Base-by-base conservation (phyloP, 345 rosid species). In the Brassica incana region DNA sequence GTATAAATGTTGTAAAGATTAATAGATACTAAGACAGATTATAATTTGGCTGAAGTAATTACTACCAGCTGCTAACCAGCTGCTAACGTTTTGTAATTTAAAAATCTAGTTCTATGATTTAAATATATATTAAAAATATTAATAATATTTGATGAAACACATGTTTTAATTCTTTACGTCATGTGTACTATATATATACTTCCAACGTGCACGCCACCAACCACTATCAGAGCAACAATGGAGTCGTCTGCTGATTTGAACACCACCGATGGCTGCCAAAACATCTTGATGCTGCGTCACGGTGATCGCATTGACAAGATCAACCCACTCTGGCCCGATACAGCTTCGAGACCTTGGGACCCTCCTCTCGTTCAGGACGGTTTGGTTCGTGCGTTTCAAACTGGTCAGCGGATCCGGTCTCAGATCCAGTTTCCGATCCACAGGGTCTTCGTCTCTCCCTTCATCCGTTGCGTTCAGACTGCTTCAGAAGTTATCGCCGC, bases 391-490 rank as follows among this genome's bases (percentile, higher is more conserved):
- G 90, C 95, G 1, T 85, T 87, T 56, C 35, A 59, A 23, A 67
- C 87, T 1, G 94, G 92, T 14, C 77, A 78, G 61, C 59, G 70
- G 38, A 83, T 91, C 18, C 87, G 83, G 25, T 18, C 78, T 23
- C 72, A 48, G 12, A 86, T 92, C 36, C 81, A 70, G 9, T 90
- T 84, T 64, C 92, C 90, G 12, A 91, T 95, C 84, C 89, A 94
- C 66, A 88, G 99, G 5, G 84, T 91, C 32, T 80, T 91, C 40
- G 91, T 90, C 52, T 95, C 98, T 15, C 97, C 98, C 0, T 95
- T 95, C 71, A 77, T 86, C 81, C 95, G 98, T 5, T 90, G 99
- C 67, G 38, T 95, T 30, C 89, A 92, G 86, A 95, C 98, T 0
- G 99, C 97, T 65, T 77, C 80, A 8, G 81, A 87, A 78, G 93